Percentiles rank a stretch among this genome's conserved stretches.
Evolutionary conservation across 2,329 filamentous ascomycete genomes (phyloP).

Genomic region (Colletotrichum viniferum): DNA sequence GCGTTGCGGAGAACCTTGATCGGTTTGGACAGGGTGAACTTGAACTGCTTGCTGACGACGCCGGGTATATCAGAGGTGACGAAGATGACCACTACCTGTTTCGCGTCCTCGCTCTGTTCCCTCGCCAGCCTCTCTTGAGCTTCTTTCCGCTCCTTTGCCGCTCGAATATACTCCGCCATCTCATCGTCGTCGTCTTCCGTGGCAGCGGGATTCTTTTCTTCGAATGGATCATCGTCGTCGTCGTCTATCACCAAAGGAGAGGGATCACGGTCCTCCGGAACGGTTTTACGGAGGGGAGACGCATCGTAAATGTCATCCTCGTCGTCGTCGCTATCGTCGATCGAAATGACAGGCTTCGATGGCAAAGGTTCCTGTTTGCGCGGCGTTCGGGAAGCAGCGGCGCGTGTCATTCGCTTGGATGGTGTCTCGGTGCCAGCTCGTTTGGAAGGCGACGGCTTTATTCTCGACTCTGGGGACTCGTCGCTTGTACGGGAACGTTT

Average conservation of each 20-base stretch:
- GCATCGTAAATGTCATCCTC: constrained; percentile 18
- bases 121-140: constrained; percentile 45
- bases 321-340: constrained; percentile 27
- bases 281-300: constrained; percentile 17
- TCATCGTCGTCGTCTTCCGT: constrained; percentile 37
- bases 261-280: background rate
- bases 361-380: constrained; percentile 9
- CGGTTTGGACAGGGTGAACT: constrained; percentile 69
- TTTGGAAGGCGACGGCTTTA: constrained; percentile 2
- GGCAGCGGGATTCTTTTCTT: constrained; percentile 1
- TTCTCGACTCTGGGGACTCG: constrained; percentile 11
- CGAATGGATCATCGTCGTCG: constrained; percentile 25
- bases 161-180: constrained; percentile 49
- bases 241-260: constrained; percentile 26
- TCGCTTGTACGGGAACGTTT: constrained; percentile 35
- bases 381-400: constrained; percentile 15
- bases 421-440: constrained; percentile 2
- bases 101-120: constrained; percentile 30
- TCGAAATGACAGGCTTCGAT: constrained; percentile 20
- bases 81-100: constrained; percentile 33
- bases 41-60: constrained; percentile 61
- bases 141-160: constrained; percentile 40
- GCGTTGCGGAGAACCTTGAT: constrained; percentile 69
- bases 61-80: constrained; percentile 69
- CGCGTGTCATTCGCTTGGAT: constrained; percentile 7